Percentiles rank a stretch among this genome's conserved stretches.
Conservation (phyloP, 192 early-diverging fungal genomes). For the Backusella macrospora region DNA sequence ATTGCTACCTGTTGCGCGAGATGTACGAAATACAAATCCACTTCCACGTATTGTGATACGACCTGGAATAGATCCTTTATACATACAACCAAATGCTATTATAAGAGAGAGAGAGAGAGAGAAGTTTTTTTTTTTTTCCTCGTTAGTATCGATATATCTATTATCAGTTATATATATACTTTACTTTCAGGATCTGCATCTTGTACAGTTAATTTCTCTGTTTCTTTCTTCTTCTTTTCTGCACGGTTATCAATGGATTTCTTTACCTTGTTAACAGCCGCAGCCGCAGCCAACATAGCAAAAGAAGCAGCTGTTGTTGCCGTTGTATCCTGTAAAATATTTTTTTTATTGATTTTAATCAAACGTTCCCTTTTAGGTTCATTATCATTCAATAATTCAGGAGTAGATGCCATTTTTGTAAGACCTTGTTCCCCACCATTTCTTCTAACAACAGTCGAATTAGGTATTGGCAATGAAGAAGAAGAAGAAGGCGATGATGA, state of each 20-base stretch:
- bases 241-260: not conserved
- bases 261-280: slow-evolving; percentile 14
- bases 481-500: not conserved
- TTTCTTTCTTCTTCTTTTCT: not conserved
- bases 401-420: not conserved
- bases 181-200: slow-evolving; percentile 5
- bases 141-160: too few relatives aligned
- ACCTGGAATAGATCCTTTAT: slow-evolving; percentile 26
- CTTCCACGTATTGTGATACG: slow-evolving; percentile 9
- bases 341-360: slow-evolving; percentile 7
- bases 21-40: slow-evolving; percentile 23
- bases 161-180: not conserved
- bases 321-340: not conserved
- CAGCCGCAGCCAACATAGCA: slow-evolving; percentile 14
- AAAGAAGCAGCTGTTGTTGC: slow-evolving; percentile 7
- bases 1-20: slow-evolving; percentile 25
- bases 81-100: slow-evolving; percentile 22
- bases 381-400: not conserved
- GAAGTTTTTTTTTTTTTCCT: not conserved
- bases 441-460: not conserved
- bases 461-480: not conserved
- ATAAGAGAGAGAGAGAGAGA: not conserved
- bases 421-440: not conserved
- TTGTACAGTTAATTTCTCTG: not conserved
- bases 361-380: not conserved